Evolutionary conservation across 176 grass and related monocot genomes (phyloP).

Genomic region (Carex scoparia): DNA sequence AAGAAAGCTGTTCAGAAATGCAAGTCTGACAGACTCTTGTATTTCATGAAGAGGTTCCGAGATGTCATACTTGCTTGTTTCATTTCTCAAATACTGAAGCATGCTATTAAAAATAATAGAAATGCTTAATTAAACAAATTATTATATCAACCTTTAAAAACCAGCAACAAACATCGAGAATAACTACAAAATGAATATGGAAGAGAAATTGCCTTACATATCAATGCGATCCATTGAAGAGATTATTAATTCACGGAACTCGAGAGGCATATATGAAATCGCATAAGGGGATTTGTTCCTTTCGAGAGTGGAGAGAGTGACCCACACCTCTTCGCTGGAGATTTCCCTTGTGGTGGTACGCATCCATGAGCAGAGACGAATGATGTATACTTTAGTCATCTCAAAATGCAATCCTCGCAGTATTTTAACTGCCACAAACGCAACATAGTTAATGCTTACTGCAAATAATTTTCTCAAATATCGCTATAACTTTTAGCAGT

Average conservation of each 20-base stretch:
- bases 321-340: slow-evolving; percentile 77
- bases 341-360: slow-evolving; percentile 76
- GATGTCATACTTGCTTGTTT: slow-evolving; percentile 69
- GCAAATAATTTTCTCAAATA: not conserved
- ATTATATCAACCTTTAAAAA: slow-evolving; percentile 15
- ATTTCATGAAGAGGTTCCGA: slow-evolving; percentile 92
- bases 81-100: slow-evolving; percentile 80
- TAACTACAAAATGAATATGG: slow-evolving; percentile 13
- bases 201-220: slow-evolving; percentile 47
- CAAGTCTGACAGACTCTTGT: slow-evolving; percentile 93
- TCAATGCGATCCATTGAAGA: slow-evolving; percentile 89
- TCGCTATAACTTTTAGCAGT: not conserved
- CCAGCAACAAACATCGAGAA: slow-evolving; percentile 4
- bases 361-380: slow-evolving; percentile 93
- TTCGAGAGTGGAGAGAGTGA: slow-evolving; percentile 78
- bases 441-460: slow-evolving; percentile 21
- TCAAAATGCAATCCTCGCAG: slow-evolving; percentile 72
- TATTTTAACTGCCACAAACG: slow-evolving; percentile 69
- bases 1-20: slow-evolving; percentile 91
- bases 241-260: slow-evolving; percentile 63
- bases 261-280: slow-evolving; percentile 93
- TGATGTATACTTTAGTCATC: slow-evolving; percentile 88
- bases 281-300: slow-evolving; percentile 89
- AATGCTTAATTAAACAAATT: not conserved
- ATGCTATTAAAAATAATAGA: slow-evolving; percentile 57